Percentiles rank a stretch among this genome's conserved stretches.
These are phyloP conservation scores for Scleromitrula shiraiana DNA, from an alignment of 2,329 filamentous ascomycete species.

Conservation along the genomic window DNA sequence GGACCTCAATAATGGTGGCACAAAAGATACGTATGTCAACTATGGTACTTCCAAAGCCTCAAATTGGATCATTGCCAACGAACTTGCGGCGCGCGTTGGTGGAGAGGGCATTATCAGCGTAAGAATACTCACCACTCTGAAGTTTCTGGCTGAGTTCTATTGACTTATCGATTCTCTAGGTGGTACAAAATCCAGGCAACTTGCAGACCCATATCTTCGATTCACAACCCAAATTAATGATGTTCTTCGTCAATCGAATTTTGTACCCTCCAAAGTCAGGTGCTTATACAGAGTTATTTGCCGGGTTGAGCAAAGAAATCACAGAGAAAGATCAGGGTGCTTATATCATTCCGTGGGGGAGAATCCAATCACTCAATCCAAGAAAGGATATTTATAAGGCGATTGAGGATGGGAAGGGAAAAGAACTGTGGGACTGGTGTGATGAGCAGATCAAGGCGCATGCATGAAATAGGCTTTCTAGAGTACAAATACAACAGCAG, in stretches of 20 bases:
- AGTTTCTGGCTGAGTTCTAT: too few species aligned
- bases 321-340: background rate
- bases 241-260: background rate
- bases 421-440: background rate
- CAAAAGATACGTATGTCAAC: background rate
- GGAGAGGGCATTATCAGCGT: background rate
- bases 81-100: background rate
- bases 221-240: background rate
- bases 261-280: conserved; percentile 5
- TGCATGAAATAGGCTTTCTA: background rate
- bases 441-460: background rate
- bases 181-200: background rate
- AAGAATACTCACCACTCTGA: too few species aligned
- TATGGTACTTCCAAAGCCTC: background rate
- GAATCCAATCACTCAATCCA: background rate
- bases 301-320: conserved; percentile 8
- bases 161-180: too few species aligned
- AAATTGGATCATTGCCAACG: background rate
- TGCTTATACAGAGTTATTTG: conserved; percentile 15
- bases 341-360: background rate
- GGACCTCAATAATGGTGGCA: background rate
- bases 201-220: background rate
- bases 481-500: background rate
- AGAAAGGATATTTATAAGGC: background rate
- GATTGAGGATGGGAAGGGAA: background rate